Evolutionary conservation across 257 asterid genomes (phyloP), one percentile per base, ranked within the genome.

Genomic region (Leptodermis oblonga): DNA sequence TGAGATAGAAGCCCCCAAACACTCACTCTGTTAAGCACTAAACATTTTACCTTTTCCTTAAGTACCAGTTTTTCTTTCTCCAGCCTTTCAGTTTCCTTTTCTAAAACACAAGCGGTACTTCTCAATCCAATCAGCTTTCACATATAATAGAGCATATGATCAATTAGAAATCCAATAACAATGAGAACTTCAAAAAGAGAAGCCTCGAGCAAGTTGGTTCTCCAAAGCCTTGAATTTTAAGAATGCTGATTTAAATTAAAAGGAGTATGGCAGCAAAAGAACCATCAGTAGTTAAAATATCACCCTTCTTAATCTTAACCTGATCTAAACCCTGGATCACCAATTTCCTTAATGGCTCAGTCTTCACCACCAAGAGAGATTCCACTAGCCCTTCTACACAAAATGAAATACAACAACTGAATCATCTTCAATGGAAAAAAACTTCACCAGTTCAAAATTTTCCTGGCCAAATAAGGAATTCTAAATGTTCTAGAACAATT

Each of bases 211-310:
- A 92, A 80, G 76, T 92, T 88, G 59, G 97, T 93, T 80, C 98
- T 92, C 98, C 98, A 92, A 66, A 92, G 88, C 3, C 90, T 83
- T 90, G 98, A 87, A 90, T 90, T 89, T 84, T 90, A 79, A 88
- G 59, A 73, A 92, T 86, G 87, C 96, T 92, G 66, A 78, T 78
- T 15, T 90, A 85, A 74, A 88, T 75, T 18, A 96, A 92, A 33
- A 90, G 69, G 11, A 92, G 82, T 56, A 90, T 90, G 26, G 90
- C 89, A 75, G 86, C 86, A 17, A 92, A 76, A 56, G 96, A 85
- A 66, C 95, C 90, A 68, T 92, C 96, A 79, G 88, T 80, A 0
- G 98, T 86, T 49, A 88, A 82, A 76, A 92, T 94, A 13, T 95
- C 90, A 45, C 92, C 94, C 77, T 89, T 90, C 73, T 95, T 87